phyloP scores from a whole-genome alignment of 1,284 basidiomycete species.

The Rhizoctonia solani region DNA sequence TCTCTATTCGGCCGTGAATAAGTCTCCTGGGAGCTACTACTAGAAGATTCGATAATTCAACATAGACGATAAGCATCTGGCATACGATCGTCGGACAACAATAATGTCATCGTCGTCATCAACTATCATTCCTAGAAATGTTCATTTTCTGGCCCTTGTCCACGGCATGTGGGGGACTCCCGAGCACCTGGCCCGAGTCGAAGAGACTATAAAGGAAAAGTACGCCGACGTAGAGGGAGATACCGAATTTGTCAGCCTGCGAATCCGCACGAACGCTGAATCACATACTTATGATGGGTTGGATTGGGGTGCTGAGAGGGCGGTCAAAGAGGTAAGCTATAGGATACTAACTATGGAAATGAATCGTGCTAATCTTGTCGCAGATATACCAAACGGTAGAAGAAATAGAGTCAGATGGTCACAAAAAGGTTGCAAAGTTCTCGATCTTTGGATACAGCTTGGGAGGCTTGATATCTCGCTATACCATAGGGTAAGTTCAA shows the following conservation, averaged over 20 bases:
- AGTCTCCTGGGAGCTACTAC: too few relatives aligned
- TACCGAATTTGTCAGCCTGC: conserved; percentile 54
- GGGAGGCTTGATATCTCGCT: conserved; percentile 79
- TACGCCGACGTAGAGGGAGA: conserved; percentile 40
- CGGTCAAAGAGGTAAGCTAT: conserved; percentile 63
- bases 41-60: too few relatives aligned
- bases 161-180: conserved; percentile 88
- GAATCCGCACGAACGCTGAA: conserved; percentile 58
- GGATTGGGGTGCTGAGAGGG: conserved; percentile 72
- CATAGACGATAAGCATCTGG: too few relatives aligned
- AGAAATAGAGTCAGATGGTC: conserved; percentile 54
- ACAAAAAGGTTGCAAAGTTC: conserved; percentile 63
- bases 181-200: conserved; percentile 48
- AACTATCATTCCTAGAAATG: conserved; percentile 11
- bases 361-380: conserved; percentile 5
- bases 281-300: conserved; percentile 73
- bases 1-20: too few relatives aligned
- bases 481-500: conserved; percentile 68
- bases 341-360: conserved; percentile 40
- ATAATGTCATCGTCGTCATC: background rate
- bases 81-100: too few relatives aligned
- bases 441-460: conserved; percentile 80
- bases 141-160: conserved; percentile 70
- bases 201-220: conserved; percentile 48
- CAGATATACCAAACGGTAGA: conserved; percentile 60